Evolutionary conservation across 2,329 filamentous ascomycete genomes (phyloP).

Genomic region (Akanthomyces lecanii): DNA sequence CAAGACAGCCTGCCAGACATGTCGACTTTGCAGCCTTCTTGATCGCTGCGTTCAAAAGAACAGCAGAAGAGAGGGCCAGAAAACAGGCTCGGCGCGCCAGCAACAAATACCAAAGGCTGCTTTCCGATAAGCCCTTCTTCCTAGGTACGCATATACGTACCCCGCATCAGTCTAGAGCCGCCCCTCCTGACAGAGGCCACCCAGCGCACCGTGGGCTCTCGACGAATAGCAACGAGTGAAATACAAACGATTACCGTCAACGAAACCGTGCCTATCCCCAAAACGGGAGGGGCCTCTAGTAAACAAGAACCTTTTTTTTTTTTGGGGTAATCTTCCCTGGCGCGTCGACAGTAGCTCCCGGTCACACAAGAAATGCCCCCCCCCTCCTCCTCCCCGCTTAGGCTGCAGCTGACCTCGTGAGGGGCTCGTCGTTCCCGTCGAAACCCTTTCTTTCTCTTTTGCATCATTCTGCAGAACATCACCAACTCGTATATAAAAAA

Average conservation of each 20-base stretch:
- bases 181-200: background rate
- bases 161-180: background rate
- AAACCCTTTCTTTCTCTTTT: background rate
- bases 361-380: too few species aligned
- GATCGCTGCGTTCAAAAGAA: too few species aligned
- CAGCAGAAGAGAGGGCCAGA: too few species aligned
- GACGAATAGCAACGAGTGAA: conserved; percentile 6
- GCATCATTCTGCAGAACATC: background rate
- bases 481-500: too few species aligned
- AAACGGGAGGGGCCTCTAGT: background rate
- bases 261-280: background rate
- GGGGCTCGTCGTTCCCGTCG: background rate
- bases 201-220: background rate
- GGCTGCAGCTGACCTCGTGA: conserved; percentile 10
- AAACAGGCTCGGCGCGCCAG: too few species aligned
- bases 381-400: background rate
- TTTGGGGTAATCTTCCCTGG: background rate
- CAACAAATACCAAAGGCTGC: too few species aligned
- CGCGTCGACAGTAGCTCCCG: too few species aligned
- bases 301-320: background rate
- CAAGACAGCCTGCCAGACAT: too few species aligned
- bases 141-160: background rate
- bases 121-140: background rate
- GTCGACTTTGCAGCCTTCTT: too few species aligned
- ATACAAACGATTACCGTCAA: background rate